Conservation (phyloP, 306 rosid genomes). For the Quercus robur region DNA sequence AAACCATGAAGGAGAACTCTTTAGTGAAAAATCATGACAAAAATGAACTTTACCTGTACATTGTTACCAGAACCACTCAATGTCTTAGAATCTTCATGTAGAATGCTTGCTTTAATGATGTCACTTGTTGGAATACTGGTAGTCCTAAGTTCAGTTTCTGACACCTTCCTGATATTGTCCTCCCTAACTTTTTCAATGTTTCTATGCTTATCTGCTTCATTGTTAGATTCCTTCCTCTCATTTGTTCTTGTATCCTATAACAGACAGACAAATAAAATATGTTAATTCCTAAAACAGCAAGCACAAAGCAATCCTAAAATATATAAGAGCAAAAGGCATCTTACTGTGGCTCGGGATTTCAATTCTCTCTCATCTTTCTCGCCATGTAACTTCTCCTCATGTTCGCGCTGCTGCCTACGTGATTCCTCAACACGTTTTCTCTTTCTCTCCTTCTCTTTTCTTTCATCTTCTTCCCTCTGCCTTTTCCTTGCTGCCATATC, state of each 20-base stretch:
- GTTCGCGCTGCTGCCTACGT: constrained; percentile 57
- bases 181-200: constrained; percentile 30
- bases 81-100: constrained; percentile 21
- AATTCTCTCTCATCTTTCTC: constrained; percentile 50
- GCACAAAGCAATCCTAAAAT: constrained; percentile 5
- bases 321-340: constrained; percentile 12
- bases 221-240: constrained; percentile 37
- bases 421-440: constrained; percentile 63
- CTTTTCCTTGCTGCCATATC: constrained; percentile 78
- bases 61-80: constrained; percentile 25
- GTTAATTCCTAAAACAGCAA: constrained; percentile 9
- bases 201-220: constrained; percentile 28
- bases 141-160: constrained; percentile 30
- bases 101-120: constrained; percentile 28
- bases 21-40: constrained; percentile 8
- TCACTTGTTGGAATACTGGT: constrained; percentile 27
- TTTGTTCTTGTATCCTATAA: constrained; percentile 51
- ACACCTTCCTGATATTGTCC: constrained; percentile 18
- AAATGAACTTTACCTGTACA: constrained; percentile 37
- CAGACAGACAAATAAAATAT: constrained; percentile 27
- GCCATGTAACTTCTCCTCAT: constrained; percentile 40
- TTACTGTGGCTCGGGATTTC: constrained; percentile 45
- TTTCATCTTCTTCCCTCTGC: constrained; percentile 81
- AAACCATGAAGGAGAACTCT: neutral
- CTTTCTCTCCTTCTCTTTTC: constrained; percentile 74